Evolutionary conservation across 2,329 filamentous ascomycete genomes (phyloP).

Genomic region (Xylaria sp.): DNA sequence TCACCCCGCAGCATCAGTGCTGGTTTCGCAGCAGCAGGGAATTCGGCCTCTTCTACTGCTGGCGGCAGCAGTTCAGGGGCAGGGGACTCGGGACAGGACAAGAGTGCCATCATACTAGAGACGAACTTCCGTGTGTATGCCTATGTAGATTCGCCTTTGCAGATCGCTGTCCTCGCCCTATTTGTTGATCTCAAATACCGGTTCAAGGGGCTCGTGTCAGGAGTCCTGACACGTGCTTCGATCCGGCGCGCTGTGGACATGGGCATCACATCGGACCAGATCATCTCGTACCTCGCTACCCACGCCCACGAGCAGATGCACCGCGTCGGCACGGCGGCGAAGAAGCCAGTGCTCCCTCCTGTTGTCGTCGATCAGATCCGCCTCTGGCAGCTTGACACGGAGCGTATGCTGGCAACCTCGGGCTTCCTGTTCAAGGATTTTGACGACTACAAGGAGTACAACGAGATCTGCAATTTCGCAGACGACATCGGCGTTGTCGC

Average conservation of each 20-base stretch:
- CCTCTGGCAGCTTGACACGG: conserved; percentile 96
- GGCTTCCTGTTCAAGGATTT: conserved; percentile 95
- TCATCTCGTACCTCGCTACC: conserved; percentile 89
- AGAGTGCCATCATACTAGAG: conserved; percentile 93
- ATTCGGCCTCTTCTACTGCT: conserved; percentile 48
- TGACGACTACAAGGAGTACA: conserved; percentile 75
- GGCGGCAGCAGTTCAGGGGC: conserved; percentile 40
- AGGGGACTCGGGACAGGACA: conserved; percentile 50
- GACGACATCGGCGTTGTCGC: conserved; percentile 90
- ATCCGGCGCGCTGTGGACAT: conserved; percentile 87
- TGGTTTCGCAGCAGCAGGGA: conserved; percentile 73
- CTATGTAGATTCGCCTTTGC: conserved; percentile 92
- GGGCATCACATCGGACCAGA: conserved; percentile 95
- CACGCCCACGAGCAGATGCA: conserved; percentile 97
- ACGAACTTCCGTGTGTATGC: conserved; percentile 98
- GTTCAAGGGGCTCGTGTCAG: conserved; percentile 93
- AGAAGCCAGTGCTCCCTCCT: conserved; percentile 83
- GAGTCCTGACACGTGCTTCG: conserved; percentile 88
- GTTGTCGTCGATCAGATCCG: conserved; percentile 98
- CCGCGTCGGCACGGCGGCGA: conserved; percentile 67
- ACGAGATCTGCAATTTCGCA: conserved; percentile 79
- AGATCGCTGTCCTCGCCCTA: conserved; percentile 92
- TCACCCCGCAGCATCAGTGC: conserved; percentile 77
- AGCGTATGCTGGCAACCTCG: conserved; percentile 85
- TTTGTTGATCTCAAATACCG: conserved; percentile 90